Base-by-base conservation (phyloP, 1,284 basidiomycete genomes). In the Moesziomyces sp. region DNA sequence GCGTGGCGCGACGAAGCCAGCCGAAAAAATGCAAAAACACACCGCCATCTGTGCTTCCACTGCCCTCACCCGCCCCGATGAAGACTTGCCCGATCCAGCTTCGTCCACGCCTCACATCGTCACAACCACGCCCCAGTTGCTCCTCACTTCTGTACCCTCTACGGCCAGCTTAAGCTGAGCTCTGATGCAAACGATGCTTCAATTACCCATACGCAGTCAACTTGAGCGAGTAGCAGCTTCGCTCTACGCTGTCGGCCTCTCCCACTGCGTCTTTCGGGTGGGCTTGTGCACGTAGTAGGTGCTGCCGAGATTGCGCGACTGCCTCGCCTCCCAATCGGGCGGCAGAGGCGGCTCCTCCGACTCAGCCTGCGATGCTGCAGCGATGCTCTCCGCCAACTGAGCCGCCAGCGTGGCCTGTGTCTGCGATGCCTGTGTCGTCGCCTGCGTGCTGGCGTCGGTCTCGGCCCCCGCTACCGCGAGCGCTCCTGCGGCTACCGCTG, bases 231-330 rank as follows among this genome's bases (percentile, higher is more conserved):
- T 13, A 2, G 30, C 13, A 5, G 30, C 5, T 34, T 5, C 10
- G 3, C 11, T 10, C 30, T 55, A 72, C 1, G 21, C 16, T 18
- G 65, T 65, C 8, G 72, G 72, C 19, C 62, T 44, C 49, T 74
- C 62, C 72, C 72, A 74, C 53, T 69, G 66, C 42, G 72, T 74
- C 52, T 46, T 66, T 40, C 59, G 65, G 16, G 72, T 74, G 35
- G 46, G 45, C n/a, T 24, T 28, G 44, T 74, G 58, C 11, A 74
- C 67, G 35, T 66, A 74, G 50, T 65, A 74, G n/a, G 38, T 51
- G 30, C 58, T 46, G n/a, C 66, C 66, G 13, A 53, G 28, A 6
- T 46, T 74, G 14, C 62, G 49, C 18, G 66, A 70, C 38, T 51
- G 14, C 18, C 66, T 48, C 5, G 56, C 19, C 1, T 50, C 34